phyloP scores from a whole-genome alignment of 2,329 filamentous ascomycete genomes.

The Fusarium metavorans region DNA sequence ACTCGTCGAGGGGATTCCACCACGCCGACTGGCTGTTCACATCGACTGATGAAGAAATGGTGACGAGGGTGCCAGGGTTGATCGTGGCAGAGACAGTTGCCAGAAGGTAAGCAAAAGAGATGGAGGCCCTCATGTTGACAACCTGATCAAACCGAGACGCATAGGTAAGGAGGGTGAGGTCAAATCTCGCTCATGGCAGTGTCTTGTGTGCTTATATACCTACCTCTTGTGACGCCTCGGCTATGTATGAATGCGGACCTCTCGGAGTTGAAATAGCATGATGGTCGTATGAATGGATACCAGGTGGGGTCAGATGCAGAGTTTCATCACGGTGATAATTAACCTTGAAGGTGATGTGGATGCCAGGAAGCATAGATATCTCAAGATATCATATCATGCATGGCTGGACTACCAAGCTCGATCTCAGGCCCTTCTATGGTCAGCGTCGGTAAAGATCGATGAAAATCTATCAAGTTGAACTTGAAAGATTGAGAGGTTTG shows the following conservation, averaged over 20 bases:
- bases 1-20: conserved; percentile 44
- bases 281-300: not conserved
- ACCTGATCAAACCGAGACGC: not conserved
- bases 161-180: not conserved
- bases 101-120: conserved; percentile 13
- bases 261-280: not conserved
- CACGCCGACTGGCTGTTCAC: conserved; percentile 40
- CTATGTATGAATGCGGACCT: conserved; percentile 2
- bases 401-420: not conserved
- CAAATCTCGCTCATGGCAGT: not conserved
- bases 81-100: conserved; percentile 21
- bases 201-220: not conserved
- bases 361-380: not conserved
- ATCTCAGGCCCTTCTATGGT: not conserved
- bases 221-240: not conserved
- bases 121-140: conserved; percentile 3
- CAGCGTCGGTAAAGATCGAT: not conserved
- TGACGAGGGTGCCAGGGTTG: conserved; percentile 23
- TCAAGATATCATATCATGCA: not conserved
- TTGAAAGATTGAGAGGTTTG: not conserved
- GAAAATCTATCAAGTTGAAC: not conserved
- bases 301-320: not conserved
- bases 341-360: not conserved
- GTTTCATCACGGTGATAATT: not conserved
- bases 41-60: conserved; percentile 35